Evolutionary conservation across 495 filamentous ascomycete genomes (phyloP).

Genomic region (Durotheca rogersii): DNA sequence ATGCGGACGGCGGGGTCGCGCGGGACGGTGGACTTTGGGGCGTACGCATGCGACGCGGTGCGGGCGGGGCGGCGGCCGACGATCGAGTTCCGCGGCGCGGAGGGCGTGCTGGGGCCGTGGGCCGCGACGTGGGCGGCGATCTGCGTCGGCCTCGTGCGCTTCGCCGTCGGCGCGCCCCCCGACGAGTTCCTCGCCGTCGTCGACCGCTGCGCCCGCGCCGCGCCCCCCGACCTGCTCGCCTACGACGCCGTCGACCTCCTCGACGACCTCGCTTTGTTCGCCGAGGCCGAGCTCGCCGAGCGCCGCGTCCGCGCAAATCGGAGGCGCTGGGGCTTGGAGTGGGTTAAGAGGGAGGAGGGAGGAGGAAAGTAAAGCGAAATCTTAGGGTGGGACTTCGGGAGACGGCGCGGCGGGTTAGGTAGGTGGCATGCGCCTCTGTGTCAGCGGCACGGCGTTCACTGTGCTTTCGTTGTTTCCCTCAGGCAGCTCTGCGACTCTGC

Average conservation of each 20-base stretch:
- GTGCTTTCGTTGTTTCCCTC: no score
- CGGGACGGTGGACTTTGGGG: background rate
- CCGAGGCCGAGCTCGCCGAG: slow-evolving; percentile 20
- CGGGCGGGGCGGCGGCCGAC: background rate
- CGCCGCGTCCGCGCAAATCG: slow-evolving; percentile 4
- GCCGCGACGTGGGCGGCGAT: slow-evolving; percentile 37
- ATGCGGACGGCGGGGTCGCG: background rate
- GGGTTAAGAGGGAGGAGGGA: background rate
- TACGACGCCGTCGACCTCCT: slow-evolving; percentile 31
- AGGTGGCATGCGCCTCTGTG: no score
- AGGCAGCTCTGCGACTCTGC: no score
- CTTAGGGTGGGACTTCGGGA: no score
- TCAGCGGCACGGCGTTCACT: no score
- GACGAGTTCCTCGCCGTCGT: slow-evolving; percentile 18
- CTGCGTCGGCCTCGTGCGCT: slow-evolving; percentile 33
- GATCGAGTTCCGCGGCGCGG: slow-evolving; percentile 45
- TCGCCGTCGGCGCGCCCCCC: slow-evolving; percentile 13
- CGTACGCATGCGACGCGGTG: background rate
- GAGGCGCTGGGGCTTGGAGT: slow-evolving; percentile 7
- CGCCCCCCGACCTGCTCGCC: background rate
- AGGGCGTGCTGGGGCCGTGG: slow-evolving; percentile 33
- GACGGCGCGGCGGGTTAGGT: no score
- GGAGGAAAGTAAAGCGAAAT: no score
- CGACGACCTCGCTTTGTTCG: slow-evolving; percentile 19
- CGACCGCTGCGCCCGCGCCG: slow-evolving; percentile 3